Base-by-base conservation (phyloP, 768 basidiomycete genomes). In the Xanthoconium purpureum region DNA sequence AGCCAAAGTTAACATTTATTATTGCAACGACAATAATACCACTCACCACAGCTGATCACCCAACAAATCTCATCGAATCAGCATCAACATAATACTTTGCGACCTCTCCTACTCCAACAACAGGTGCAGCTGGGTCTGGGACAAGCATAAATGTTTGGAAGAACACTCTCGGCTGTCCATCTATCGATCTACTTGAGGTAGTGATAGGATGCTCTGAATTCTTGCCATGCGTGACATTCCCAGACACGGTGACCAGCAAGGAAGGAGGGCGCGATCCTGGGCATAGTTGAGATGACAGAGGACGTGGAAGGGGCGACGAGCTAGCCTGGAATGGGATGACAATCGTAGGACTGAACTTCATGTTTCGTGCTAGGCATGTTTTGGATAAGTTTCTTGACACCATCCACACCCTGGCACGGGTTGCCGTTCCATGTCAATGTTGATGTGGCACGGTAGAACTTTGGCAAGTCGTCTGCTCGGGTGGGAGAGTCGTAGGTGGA, bases 341-440 rank as follows among this genome's bases (percentile, higher is more conserved):
- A 94, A 68, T 94, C 92, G 60, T 91, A 91, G 17, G 89, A 91
- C 68, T 90, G 87, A 18, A 94, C 80, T 56, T 94, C 92, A 63
- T 94, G 91, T 61, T 84, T 89, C 29, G 91, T 90, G 18, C 76
- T 75, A 2, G 90, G 90, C 85, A 91, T 91, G 50, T 81, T 82
- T 60, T 80, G 73, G 24, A 91, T 77, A 42, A 92, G 78, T 54
- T 83, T 78, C 52, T 78, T 79, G 45, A 93, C 75, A 3, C 87
- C 89, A 20, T 86, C 87, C 7, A 77, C 70, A 5, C 91, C 91
- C 60, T 87, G 84, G 55, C 85, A 85, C 5, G 89, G 87, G 54
- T 82, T 89, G 14, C 91, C 91, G 61, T 94, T 94, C 91, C 91
- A 94, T 45, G 86, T 84, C 62, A 93, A 67, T 3, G 88, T 86